Base-by-base conservation (phyloP, 139 green algal genomes). In the Chloropicon primus region DNA sequence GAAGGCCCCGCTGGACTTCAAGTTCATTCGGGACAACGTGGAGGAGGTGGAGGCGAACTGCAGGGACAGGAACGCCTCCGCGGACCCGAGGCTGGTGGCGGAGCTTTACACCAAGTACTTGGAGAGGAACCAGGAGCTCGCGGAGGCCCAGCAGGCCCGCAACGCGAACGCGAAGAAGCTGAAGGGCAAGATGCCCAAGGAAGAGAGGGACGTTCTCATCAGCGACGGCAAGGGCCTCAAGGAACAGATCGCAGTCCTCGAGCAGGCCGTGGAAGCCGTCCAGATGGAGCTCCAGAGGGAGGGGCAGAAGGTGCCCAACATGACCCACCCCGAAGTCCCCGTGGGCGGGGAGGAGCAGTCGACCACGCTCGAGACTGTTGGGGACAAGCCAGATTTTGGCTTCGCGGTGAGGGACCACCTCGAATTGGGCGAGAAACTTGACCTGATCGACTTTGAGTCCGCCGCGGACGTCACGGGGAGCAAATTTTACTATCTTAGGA, bases 401-500 rank as follows among this genome's bases (percentile, higher is more conserved):
- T 79, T 53, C 22, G 10, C 3, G 22, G 71, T 54, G 71, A 78
- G 74, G 24, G 77, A 87, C 75, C 85, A 89, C 77, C 72, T 87
- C 25, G 77, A 82, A 25, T 71, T 89, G 27, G 85, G 77, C 0
- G 75, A 85, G 26, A 29, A 22, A 25, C 76, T 89, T 21, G 72
- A 86, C 41, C 72, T 89, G 27, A 79, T 89, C 72, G 82, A 99
- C 84, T 96, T 89, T 71, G 92, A 97, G 27, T 76, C 87, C 2
- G 95, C 82, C 21, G 82, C 90, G 1, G 85, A 89, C 77, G 94
- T 97, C 72, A 77, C 81, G 22, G 91, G 94, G 26, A 82, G 84
- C 78, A 98, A 97, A 83, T 98, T 98, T 77, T 95, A 93, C 41
- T 99, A 99, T 87, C 87, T 99, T 26, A 88, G 86, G 62, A 90